Conservation (phyloP, 164 flowering plant genomes). For the Nymphaea colorata region DNA sequence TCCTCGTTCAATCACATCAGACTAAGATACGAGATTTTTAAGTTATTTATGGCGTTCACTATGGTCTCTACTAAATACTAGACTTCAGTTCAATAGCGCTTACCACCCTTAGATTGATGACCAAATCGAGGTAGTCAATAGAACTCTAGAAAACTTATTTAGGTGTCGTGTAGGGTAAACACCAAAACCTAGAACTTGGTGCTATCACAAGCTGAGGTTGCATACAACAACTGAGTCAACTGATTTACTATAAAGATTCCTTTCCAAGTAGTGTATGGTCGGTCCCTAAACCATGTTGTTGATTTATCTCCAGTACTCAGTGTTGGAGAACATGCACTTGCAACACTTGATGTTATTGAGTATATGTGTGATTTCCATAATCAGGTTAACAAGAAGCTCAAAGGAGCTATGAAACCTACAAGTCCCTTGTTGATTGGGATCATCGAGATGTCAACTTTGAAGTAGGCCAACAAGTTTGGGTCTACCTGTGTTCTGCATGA, state of each 20-base stretch:
- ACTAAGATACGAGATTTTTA: neutral
- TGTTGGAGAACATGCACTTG: neutral
- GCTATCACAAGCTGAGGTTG: neutral
- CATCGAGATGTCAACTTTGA: neutral
- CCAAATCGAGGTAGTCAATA: neutral
- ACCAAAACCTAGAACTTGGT: neutral
- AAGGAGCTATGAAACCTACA: neutral
- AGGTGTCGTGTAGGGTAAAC: neutral
- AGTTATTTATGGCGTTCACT: neutral
- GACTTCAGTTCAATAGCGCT: neutral
- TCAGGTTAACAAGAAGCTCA: neutral
- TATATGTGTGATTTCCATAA: neutral
- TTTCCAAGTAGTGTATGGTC: neutral
- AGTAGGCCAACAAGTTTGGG: neutral
- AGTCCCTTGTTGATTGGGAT: neutral
- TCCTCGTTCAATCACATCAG: neutral
- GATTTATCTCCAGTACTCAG: neutral
- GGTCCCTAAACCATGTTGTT: neutral
- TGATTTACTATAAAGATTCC: neutral
- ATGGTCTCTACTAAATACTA: neutral
- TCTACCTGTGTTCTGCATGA: neutral
- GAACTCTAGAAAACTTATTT: neutral
- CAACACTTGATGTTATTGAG: neutral
- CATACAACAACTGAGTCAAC: neutral
- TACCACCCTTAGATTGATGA: neutral